A percentile compares a stretch with the other conserved stretches of the same genome.
These are phyloP conservation scores for Chloropicon primus DNA, from an alignment of 139 green algal genomes.

Conservation along the genomic window DNA sequence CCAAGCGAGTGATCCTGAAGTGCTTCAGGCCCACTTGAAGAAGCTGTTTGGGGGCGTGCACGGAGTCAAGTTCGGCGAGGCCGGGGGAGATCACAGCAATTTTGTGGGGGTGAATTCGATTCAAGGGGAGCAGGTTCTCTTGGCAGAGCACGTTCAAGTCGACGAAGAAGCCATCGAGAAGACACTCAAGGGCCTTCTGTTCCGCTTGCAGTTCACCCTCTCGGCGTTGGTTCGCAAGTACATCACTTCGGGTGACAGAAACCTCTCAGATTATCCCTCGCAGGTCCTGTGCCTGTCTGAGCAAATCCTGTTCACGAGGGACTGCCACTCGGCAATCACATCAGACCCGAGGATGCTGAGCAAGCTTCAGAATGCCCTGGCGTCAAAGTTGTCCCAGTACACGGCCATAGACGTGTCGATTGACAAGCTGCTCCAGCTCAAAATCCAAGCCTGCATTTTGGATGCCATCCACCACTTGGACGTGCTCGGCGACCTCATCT, in stretches of 20 bases:
- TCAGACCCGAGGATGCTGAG: constrained; percentile 9
- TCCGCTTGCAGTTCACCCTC: not conserved
- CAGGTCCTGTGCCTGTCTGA: constrained; percentile 52
- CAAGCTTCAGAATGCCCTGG: constrained; percentile 28
- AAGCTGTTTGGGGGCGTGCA: constrained; percentile 79
- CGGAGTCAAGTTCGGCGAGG: constrained; percentile 23
- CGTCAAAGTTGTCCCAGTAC: constrained; percentile 37
- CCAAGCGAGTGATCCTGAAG: constrained; percentile 45
- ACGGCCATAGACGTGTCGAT: constrained; percentile 35
- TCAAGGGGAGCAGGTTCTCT: constrained; percentile 48
- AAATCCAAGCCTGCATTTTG: constrained; percentile 56
- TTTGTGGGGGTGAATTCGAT: constrained; percentile 46
- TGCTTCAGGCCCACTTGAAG: constrained; percentile 72
- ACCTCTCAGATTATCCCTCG: constrained; percentile 26
- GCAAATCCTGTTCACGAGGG: constrained; percentile 37
- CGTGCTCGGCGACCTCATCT: constrained; percentile 37
- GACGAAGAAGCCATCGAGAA: constrained; percentile 13
- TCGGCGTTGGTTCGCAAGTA: not conserved
- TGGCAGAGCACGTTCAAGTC: constrained; percentile 33
- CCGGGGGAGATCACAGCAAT: constrained; percentile 15
- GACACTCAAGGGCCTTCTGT: not conserved
- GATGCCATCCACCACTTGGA: constrained; percentile 71
- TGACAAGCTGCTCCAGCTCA: constrained; percentile 51
- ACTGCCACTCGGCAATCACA: constrained; percentile 13
- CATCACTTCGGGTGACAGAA: not conserved